Evolutionary conservation across 225 moss, liverwort and hornwort species (phyloP), one percentile per base, ranked within the genome.

Genomic region (Marchantia paleacea): DNA sequence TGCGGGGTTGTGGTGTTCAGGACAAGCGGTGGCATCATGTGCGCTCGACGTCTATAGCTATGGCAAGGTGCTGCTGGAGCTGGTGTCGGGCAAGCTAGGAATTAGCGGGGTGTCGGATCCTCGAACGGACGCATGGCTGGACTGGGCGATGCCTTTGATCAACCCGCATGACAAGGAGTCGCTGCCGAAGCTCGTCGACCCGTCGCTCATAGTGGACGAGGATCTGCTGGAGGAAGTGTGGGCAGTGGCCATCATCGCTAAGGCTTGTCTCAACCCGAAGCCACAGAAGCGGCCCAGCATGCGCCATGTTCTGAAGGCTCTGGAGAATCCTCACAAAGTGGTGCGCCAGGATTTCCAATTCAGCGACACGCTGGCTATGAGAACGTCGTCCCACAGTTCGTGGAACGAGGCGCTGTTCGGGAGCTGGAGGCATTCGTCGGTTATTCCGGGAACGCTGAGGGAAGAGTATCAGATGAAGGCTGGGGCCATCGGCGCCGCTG

Each of bases 381-480:
- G 97, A 30, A 95, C 97, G 0, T 95, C 95, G 0, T 97, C 97
- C 5, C 95, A 97, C 76, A 93, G 95, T 47, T 97, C 97, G 10
- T 97, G 97, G 97, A 97, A 97, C 28, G 97, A 97, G 82, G 97
- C 97, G 1, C 80, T 97, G 61, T 97, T 97, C 3, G 97, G 97
- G 7, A 95, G 95, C 83, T 97, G 97, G 97, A 84, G 97, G 24
- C 88, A 88, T 81, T 89, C 90, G 52, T 85, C 81, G 0, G 86
- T 88, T 49, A 84, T 91, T 26, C 83, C 92, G 39, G 88, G 88
- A 0, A 89, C 92, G 1, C 79, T 94, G 29, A 81, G 96, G 2
- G 96, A 94, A 53, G 96, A 92, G 24, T 92, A 91, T 8, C 89
- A 89, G 1, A 75, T 92, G n/a, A 92, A 91, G 12, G 60, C 81